Percentiles rank a stretch among this genome's conserved stretches.
These are phyloP conservation scores for Heritiera littoralis DNA, from an alignment of 345 rosid genomes.

Conservation along the genomic window DNA sequence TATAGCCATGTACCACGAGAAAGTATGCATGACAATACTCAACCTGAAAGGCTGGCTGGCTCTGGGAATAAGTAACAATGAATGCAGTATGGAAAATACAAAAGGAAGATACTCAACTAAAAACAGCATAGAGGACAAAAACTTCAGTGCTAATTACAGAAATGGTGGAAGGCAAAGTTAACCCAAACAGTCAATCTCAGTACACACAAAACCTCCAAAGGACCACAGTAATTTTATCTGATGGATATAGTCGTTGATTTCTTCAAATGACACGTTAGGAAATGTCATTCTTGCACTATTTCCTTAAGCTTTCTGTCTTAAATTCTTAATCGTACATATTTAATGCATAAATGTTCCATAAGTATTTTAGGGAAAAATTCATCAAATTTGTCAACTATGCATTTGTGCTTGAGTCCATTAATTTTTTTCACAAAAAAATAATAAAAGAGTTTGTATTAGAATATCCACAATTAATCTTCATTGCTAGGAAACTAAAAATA, in stretches of 20 bases:
- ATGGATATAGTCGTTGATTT: background rate
- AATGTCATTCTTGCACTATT: background rate
- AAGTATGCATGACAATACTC: background rate
- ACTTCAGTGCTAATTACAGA: constrained; percentile 18
- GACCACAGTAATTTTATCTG: background rate
- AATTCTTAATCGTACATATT: background rate
- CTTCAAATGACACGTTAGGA: background rate
- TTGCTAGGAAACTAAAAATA: background rate
- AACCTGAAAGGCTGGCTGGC: constrained; percentile 4
- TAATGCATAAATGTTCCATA: background rate
- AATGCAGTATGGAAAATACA: constrained; percentile 11
- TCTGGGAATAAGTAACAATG: background rate
- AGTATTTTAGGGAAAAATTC: background rate
- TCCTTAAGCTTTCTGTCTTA: background rate
- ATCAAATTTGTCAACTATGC: background rate
- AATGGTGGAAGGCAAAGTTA: constrained; percentile 16
- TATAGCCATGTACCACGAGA: background rate
- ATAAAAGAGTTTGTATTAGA: background rate
- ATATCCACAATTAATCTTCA: background rate
- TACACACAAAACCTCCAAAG: background rate
- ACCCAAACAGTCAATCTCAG: background rate
- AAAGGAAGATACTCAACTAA: constrained; percentile 18
- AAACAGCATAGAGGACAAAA: constrained; percentile 19
- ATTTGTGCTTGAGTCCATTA: background rate
- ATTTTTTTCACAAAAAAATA: background rate